Conservation (phyloP, 116 monocot genomes). For the Iris pallida region DNA sequence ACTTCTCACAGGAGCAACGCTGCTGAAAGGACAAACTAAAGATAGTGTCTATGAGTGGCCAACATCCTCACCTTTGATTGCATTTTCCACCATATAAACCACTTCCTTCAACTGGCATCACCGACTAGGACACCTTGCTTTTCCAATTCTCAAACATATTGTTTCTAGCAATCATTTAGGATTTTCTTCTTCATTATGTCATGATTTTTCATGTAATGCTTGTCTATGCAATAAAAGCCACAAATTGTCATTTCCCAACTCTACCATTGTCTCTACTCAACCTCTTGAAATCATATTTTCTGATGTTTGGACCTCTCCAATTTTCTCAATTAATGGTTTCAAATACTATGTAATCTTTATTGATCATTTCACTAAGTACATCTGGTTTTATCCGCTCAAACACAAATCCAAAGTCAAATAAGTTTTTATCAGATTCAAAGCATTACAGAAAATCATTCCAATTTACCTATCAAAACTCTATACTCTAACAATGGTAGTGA, state of each 20-base stretch:
- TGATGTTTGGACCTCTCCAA: neutral
- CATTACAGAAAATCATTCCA: neutral
- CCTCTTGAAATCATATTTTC: neutral
- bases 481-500: neutral
- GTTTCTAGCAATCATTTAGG: neutral
- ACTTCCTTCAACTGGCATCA: neutral
- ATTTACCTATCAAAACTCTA: neutral
- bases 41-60: neutral
- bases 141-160: neutral
- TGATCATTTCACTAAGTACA: slow-evolving; percentile 1
- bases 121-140: neutral
- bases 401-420: neutral
- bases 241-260: neutral
- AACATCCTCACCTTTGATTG: neutral
- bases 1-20: neutral
- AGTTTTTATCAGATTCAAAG: slow-evolving; percentile 1
- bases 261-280: neutral
- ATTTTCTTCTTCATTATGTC: neutral
- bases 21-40: neutral
- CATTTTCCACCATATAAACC: neutral
- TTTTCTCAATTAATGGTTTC: neutral
- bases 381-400: neutral
- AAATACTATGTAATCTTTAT: neutral
- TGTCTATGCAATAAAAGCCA: slow-evolving; percentile 1
- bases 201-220: neutral